These are phyloP conservation scores for Brassica juncea DNA, from an alignment of 345 rosid genomes.

Conservation along the genomic window DNA sequence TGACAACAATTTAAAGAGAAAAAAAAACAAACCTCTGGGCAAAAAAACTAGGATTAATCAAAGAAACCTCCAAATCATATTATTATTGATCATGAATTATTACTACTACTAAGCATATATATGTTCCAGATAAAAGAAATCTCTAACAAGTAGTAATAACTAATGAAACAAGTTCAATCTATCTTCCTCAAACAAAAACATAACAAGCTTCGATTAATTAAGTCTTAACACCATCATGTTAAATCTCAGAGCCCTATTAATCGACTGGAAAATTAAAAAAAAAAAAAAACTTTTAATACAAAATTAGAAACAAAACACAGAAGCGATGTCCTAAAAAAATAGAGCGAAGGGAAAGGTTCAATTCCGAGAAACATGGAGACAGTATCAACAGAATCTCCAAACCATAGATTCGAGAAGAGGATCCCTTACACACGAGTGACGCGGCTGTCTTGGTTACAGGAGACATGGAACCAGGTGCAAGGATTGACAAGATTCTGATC, in stretches of 20 bases:
- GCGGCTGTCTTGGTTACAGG: conserved; percentile 83
- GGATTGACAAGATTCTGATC: conserved; percentile 98
- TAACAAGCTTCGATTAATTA: not conserved
- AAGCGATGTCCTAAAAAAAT: conserved; percentile 9
- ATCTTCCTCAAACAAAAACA: not conserved
- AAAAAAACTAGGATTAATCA: not conserved
- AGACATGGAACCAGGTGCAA: conserved; percentile 97
- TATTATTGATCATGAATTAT: not conserved
- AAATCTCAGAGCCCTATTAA: not conserved
- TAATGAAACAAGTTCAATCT: too few species aligned
- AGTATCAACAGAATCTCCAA: conserved; percentile 11
- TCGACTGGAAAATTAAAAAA: not conserved
- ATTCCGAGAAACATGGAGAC: not conserved
- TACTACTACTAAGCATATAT: not conserved
- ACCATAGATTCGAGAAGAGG: not conserved
- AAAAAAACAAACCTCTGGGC: not conserved
- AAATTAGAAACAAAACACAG: not conserved
- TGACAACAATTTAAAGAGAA: not conserved
- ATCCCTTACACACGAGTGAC: conserved; percentile 77
- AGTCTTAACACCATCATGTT: not conserved
- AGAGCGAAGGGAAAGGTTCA: not conserved
- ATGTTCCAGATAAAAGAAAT: not conserved
- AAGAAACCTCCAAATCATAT: not conserved
- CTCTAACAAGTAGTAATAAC: not conserved
- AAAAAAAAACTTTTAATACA: too few species aligned